Base-by-base conservation (phyloP, 1,284 basidiomycete species). In the Paramarasmius palmivorus region DNA sequence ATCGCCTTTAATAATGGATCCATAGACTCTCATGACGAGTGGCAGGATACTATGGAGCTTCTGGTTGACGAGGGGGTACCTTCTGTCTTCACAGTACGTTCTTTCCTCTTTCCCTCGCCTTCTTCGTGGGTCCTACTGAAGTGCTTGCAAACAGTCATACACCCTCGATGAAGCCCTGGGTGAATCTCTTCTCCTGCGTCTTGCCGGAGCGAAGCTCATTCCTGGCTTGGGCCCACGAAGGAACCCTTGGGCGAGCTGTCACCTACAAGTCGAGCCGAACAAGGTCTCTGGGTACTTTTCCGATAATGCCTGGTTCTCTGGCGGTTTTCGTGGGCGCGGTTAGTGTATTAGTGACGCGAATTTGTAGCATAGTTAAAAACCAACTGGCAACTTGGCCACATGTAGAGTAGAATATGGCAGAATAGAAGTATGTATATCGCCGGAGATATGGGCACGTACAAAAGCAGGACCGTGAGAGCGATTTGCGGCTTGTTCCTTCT, bases 1-100 rank as follows among this genome's bases (percentile, higher is more conserved):
- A 57, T 70, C 29, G 69, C 67, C 1, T 71, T 71, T 58, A 68
- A 71, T 50, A 66, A 67, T n/a, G 67, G 68, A 8, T 54, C 60
- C 10, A 65, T 63, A 0, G 60, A 63, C 34, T 56, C 59, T 10
- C 32, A 9, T 9, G 48, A 51, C 1, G 53, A 57, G 1, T 70
- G 68, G 68, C 49, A 50, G 40, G 42, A 51, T 12, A 64, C 67
- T 0, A 54, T 68, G 39, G 53, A 60, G n/a, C 10, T 61, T 15
- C 57, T 70, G 14, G 57, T 65, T 10, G 53, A 63, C 20, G 58
- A 57, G 9, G 59, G 62, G n/a, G 61, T 68, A 20, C 63, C 66
- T 2, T 58, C 59, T 8, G 52, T 67, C 1, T 69, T 70, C 34
- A 69, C 68, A 19, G 67, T 65, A 36, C 37, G 56, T 51, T 37